Conservation (phyloP, 2,329 filamentous ascomycete genomes). For the Exophiala sp. region DNA sequence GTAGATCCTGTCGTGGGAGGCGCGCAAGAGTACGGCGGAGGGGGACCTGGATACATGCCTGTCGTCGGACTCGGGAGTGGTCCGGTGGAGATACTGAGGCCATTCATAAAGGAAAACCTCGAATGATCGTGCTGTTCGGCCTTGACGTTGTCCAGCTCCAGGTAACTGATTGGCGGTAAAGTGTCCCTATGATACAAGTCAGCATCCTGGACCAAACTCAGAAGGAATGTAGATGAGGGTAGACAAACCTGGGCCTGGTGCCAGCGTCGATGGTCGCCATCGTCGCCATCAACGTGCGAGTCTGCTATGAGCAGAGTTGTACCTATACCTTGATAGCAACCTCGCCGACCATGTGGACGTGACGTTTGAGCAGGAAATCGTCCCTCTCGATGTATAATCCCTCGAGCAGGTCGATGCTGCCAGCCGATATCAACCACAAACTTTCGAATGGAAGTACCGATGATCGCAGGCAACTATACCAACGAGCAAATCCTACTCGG, state of each 20-base stretch:
- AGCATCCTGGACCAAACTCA: constrained; percentile 2
- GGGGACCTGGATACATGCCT: constrained; percentile 39
- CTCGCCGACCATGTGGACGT: constrained; percentile 25
- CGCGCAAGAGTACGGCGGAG: constrained; percentile 39
- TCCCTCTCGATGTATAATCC: constrained; percentile 19
- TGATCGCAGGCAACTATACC: too few relatives aligned
- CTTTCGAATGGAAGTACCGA: too few relatives aligned
- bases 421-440: constrained; percentile 18
- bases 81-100: constrained; percentile 35
- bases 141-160: constrained; percentile 34
- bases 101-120: constrained; percentile 33
- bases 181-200: constrained; percentile 34
- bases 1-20: constrained; percentile 33
- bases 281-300: neutral
- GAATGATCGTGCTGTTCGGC: constrained; percentile 36
- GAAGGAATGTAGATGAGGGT: neutral
- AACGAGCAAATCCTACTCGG: too few relatives aligned
- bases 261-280: constrained; percentile 26
- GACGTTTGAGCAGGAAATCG: constrained; percentile 2
- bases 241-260: constrained; percentile 22
- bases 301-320: constrained; percentile 1
- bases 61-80: constrained; percentile 39
- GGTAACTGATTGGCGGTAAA: constrained; percentile 40
- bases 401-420: constrained; percentile 14
- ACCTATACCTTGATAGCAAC: constrained; percentile 6